Base-by-base conservation (phyloP, 345 rosid genomes). In the Kernera saxatilis region DNA sequence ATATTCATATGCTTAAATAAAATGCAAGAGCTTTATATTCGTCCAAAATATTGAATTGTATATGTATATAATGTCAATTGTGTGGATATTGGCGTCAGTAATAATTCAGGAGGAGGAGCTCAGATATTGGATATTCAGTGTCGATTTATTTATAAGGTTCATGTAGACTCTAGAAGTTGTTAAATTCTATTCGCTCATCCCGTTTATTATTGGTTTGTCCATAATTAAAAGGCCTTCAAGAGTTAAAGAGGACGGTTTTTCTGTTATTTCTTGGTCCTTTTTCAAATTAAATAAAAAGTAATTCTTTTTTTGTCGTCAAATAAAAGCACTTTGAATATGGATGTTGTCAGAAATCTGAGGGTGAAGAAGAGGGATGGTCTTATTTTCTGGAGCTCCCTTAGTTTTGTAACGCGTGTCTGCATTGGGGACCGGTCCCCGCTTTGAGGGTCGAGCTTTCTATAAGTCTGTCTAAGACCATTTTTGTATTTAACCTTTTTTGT, bases 391-490 rank as follows among this genome's bases (percentile, higher is more conserved):
- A 23, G 30, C 41, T 44, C 70, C 70, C 60, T 44, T 75, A 36
- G 22, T 14, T 18, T 35, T 1, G 17, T 29, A 54, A 53, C 79
- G 55, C 75, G 79, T 75, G 66, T 61, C 3, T 8, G 8, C 51
- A n/a, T 54, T 29, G 59, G 45, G 22, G 6, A 69, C 74, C 59
- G 71, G 75, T 63, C 79, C 79, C 79, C 53, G 75, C 79, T 69
- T 69, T 63, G 71, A 75, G 79, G 79, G 79, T 75, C 75, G 79
- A 63, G 75, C 79, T 62, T 53, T 69, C 51, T 51, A 14, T 44
- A 18, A 52, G 33, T 37, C 43, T 51, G 10, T 32, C 25, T 40
- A 11, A 11, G 13, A 22, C 15, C 69, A 40, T 51, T 62, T n/a
- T n/a, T n/a, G n/a, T n/a, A n/a, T n/a, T n/a, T n/a, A n/a, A n/a